A percentile compares a stretch with the other conserved stretches of the same genome.
phyloP scores from a whole-genome alignment of 2,329 filamentous ascomycete genomes.

The Alternaria brassicicola region DNA sequence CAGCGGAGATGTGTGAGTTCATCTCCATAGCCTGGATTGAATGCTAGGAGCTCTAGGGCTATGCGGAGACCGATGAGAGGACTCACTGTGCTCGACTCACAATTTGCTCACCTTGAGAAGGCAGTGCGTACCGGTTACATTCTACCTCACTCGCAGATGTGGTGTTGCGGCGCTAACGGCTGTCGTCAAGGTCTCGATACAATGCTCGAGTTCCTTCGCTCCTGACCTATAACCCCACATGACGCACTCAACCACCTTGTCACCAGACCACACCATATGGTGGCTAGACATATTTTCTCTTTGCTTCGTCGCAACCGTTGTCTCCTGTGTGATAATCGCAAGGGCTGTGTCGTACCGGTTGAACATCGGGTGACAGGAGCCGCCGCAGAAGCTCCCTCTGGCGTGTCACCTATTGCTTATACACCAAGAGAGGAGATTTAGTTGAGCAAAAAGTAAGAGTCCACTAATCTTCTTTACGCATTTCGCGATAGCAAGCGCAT shows the following conservation, averaged over 20 bases:
- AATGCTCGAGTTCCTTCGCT: conserved; percentile 3
- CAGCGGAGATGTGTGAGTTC: not conserved
- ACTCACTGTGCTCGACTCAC: not conserved
- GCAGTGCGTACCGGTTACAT: not conserved
- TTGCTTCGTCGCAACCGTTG: not conserved
- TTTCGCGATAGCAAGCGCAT: not conserved
- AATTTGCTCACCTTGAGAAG: not conserved
- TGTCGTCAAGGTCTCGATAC: not conserved
- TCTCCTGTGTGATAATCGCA: not conserved
- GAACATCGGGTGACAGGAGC: not conserved
- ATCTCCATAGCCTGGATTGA: not conserved
- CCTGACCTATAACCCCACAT: not conserved
- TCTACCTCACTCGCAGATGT: not conserved
- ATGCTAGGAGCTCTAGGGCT: not conserved
- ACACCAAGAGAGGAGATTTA: not conserved
- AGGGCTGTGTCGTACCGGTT: not conserved
- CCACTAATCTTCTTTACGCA: not conserved
- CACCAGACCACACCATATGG: not conserved
- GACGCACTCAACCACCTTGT: not conserved
- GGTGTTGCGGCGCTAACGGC: not conserved
- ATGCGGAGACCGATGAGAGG: not conserved
- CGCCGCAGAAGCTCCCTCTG: not conserved
- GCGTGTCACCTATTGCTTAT: not conserved
- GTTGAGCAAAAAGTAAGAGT: not conserved
- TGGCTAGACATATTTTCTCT: not conserved